Percentiles rank a stretch among this genome's conserved stretches.
These are phyloP conservation scores for Arachis stenosperma DNA, from an alignment of 306 rosid genomes.

Conservation along the genomic window DNA sequence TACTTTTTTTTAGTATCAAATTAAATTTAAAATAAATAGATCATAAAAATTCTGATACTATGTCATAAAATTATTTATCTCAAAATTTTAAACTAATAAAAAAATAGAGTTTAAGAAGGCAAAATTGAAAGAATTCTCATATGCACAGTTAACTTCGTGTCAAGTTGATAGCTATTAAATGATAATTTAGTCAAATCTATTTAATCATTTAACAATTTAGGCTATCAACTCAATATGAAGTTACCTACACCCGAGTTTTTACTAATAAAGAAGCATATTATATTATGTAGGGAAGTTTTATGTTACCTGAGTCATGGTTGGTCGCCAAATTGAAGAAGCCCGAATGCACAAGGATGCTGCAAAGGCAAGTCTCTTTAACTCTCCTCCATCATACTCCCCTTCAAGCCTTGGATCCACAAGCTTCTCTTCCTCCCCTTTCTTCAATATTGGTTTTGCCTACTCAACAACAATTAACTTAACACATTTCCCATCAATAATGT, in stretches of 20 bases:
- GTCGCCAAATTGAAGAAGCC: conserved; percentile 81
- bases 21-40: too few species aligned
- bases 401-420: conserved; percentile 84
- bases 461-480: background rate
- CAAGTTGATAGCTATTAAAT: too few species aligned
- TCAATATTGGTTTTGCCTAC: conserved; percentile 91
- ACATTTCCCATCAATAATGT: too few species aligned
- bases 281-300: background rate
- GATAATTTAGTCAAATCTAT: too few species aligned
- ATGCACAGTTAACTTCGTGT: too few species aligned
- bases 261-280: background rate
- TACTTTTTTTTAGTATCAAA: too few species aligned
- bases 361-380: conserved; percentile 66
- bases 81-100: too few species aligned
- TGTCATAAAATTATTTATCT: too few species aligned
- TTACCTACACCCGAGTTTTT: too few species aligned
- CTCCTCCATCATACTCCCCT: conserved; percentile 65
- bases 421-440: conserved; percentile 65
- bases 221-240: background rate
- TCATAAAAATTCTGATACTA: too few species aligned
- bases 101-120: conserved; percentile 1
- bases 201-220: background rate
- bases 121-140: background rate
- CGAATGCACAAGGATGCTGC: conserved; percentile 87
- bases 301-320: conserved; percentile 82